phyloP scores from a whole-genome alignment of 495 filamentous ascomycete species.

The Cenococcum geophilum region DNA sequence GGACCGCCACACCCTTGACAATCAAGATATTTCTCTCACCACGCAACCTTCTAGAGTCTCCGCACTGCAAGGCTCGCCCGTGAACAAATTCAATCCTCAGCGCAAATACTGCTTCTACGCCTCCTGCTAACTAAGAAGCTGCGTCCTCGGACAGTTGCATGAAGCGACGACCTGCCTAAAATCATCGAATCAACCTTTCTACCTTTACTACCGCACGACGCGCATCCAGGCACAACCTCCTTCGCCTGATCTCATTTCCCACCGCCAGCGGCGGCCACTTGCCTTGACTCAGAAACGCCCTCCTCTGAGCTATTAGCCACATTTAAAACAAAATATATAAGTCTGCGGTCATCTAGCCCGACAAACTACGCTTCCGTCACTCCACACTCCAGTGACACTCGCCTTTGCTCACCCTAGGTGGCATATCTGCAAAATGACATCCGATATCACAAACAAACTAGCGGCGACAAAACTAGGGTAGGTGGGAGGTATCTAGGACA shows the following conservation, averaged over 20 bases:
- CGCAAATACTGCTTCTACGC: neutral
- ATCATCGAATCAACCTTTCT: neutral
- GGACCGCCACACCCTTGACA: neutral
- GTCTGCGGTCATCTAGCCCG: neutral
- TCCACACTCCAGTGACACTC: neutral
- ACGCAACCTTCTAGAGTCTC: neutral
- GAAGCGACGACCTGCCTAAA: neutral
- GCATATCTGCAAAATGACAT: constrained; percentile 31
- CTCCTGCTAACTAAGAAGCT: neutral
- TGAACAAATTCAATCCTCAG: neutral
- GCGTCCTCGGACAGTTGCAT: neutral
- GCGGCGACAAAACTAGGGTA: constrained; percentile 64
- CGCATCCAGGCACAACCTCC: neutral
- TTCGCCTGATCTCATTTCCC: neutral
- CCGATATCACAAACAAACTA: constrained; percentile 39
- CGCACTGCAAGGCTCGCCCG: neutral
- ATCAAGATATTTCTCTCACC: neutral
- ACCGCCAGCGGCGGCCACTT: neutral
- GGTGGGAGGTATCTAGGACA: constrained; percentile 26
- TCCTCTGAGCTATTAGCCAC: constrained; percentile 2
- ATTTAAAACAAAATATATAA: neutral
- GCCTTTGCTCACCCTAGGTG: constrained; percentile 6
- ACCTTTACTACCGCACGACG: neutral
- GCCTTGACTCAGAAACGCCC: neutral
- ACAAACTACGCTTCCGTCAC: neutral